Base-by-base conservation (phyloP, 2,329 filamentous ascomycete species). In the Pseudodiploospora longispora region DNA sequence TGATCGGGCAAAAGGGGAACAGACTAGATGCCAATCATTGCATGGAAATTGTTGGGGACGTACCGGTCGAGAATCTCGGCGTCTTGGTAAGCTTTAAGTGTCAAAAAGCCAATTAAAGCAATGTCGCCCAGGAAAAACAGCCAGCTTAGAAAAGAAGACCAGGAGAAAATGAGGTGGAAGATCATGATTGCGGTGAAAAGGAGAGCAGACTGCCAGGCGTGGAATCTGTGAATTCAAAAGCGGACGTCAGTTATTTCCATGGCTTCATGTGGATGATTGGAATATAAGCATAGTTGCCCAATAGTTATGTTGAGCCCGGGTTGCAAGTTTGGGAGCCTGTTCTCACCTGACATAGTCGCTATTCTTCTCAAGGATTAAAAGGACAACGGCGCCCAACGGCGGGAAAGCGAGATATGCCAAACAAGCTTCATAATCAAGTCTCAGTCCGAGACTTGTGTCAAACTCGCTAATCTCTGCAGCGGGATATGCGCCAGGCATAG, bases 191-290 rank as follows among this genome's bases (percentile, higher is more conserved):
- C 77, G 1, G 86, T 84, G 63, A 95, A 96, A 3, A 95, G 65
- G 57, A 95, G 72, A 51, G 84, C 83, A 6, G 85, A 87, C 67
- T 98, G 93, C 91, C 93, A 98, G 6, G 93, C 93, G 64, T 98
- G 93, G 55, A 97, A 97, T 51, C 87, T 91, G 53, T 32, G 46
- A 19, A 19, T 19, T 2, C 19, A 19, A 19, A 19, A 19, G 19
- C 19, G 19, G 19, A 19, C 19, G 19, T 19, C 19, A 19, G 19
- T 19, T 19, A 19, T 19, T 19, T 19, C 19, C 19, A 19, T 19
- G 19, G 19, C 19, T 19, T 19, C 19, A 19, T 19, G 19, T 19
- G 19, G 19, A 19, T 19, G 19, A 19, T 19, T 19, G 19, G 19
- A 19, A 19, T 19, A 19, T 19, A 19, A 19, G 19, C 19, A 19